phyloP scores from a whole-genome alignment of 73 alveolate genomes.

The Tetrahymena elliotti region DNA sequence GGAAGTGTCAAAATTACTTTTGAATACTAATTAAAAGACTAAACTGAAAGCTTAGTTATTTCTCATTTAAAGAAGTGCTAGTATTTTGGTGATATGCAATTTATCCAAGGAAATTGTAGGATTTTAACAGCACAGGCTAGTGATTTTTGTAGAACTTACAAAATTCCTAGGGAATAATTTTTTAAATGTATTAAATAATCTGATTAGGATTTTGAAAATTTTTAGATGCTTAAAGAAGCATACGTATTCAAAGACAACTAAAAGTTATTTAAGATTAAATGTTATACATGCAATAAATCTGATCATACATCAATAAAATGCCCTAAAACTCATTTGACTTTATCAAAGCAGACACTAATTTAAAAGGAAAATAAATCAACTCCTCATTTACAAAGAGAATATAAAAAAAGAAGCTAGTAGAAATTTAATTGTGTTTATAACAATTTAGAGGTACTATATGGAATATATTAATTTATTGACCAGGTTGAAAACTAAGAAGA shows the following conservation, averaged over 20 bases:
- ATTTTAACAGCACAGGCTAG: background rate
- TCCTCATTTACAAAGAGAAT: background rate
- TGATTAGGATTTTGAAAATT: background rate
- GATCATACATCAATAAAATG: background rate
- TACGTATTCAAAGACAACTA: background rate
- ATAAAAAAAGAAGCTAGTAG: background rate
- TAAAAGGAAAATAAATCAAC: background rate
- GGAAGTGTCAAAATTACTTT: background rate
- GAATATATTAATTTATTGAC: background rate
- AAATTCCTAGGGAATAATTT: background rate
- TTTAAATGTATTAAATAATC: background rate
- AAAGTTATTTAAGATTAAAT: background rate
- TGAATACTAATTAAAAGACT: background rate
- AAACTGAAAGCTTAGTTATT: background rate
- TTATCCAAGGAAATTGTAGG: background rate
- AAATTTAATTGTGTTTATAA: background rate
- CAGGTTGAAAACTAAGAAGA: background rate
- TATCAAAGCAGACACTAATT: background rate
- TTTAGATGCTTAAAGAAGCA: background rate
- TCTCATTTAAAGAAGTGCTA: background rate
- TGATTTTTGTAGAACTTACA: background rate
- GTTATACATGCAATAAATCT: background rate
- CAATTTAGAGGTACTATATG: background rate
- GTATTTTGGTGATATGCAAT: background rate
- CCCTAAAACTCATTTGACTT: background rate